Evolutionary conservation across 1,284 basidiomycete genomes (phyloP).

Genomic region (Wallemia mellicola): DNA sequence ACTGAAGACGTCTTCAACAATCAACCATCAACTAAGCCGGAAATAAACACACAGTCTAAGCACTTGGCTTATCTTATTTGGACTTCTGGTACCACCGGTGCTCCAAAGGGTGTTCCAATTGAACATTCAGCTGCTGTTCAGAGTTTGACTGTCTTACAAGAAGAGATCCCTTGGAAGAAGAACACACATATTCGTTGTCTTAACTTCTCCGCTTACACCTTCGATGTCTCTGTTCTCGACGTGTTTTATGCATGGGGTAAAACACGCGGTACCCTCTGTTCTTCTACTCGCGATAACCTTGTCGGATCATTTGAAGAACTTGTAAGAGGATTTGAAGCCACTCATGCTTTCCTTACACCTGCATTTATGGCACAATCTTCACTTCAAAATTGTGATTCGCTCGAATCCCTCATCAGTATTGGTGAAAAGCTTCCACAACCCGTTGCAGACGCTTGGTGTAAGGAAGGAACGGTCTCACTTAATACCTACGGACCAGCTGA

Average conservation of each 20-base stretch:
- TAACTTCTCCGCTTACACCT: slow-evolving; percentile 15
- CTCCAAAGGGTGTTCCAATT: slow-evolving; percentile 15
- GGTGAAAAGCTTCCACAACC: slow-evolving; percentile 16
- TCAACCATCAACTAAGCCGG: background rate
- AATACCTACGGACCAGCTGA: slow-evolving; percentile 15
- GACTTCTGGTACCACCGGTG: slow-evolving; percentile 16
- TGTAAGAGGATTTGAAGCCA: slow-evolving; percentile 9
- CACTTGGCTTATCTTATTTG: slow-evolving; percentile 14
- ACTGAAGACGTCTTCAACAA: slow-evolving; percentile 4
- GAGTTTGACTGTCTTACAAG: slow-evolving; percentile 11
- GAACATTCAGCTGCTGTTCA: slow-evolving; percentile 13
- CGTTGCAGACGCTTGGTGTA: slow-evolving; percentile 15
- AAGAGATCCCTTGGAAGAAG: slow-evolving; percentile 11
- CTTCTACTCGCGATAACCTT: slow-evolving; percentile 9
- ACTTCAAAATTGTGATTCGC: slow-evolving; percentile 10
- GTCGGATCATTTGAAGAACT: slow-evolving; percentile 10
- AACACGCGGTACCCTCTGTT: slow-evolving; percentile 12
- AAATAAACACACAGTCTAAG: slow-evolving; percentile 1
- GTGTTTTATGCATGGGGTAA: slow-evolving; percentile 13
- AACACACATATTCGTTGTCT: slow-evolving; percentile 11
- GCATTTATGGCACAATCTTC: slow-evolving; percentile 16
- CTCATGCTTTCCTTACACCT: slow-evolving; percentile 13
- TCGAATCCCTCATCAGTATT: slow-evolving; percentile 15
- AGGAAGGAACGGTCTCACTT: slow-evolving; percentile 11
- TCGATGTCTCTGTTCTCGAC: slow-evolving; percentile 15